A percentile compares a stretch with the other conserved stretches of the same genome.
Conservation (phyloP, 768 basidiomycete genomes). For the Agaricus blazei region DNA sequence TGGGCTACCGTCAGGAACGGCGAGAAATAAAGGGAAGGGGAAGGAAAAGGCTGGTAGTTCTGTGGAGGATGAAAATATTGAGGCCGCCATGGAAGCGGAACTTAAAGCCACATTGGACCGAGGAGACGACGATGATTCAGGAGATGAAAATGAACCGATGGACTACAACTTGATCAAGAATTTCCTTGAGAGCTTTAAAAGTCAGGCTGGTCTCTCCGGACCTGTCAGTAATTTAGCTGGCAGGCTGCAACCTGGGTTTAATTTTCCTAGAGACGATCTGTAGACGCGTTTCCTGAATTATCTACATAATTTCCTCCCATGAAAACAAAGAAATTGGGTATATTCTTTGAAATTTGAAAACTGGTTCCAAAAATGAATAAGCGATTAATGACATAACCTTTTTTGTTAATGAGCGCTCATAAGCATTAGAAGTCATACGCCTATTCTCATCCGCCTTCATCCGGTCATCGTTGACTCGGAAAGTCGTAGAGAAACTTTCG, state of each 20-base stretch:
- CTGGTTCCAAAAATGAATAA: neutral
- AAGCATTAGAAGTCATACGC: neutral
- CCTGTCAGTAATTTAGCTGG: constrained; percentile 91
- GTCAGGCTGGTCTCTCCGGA: constrained; percentile 83
- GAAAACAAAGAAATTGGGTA: no score
- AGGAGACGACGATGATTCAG: constrained; percentile 47
- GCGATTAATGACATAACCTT: constrained; percentile 7
- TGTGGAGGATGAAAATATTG: constrained; percentile 46
- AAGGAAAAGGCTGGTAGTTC: constrained; percentile 38
- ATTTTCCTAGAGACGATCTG: constrained; percentile 64
- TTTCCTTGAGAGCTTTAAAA: constrained; percentile 94
- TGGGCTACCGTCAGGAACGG: neutral
- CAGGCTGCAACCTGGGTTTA: constrained; percentile 71
- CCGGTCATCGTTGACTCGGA: no score
- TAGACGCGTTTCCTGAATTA: constrained; percentile 13
- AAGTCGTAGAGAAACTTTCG: neutral
- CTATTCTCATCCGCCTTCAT: no score
- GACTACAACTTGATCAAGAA: constrained; percentile 96
- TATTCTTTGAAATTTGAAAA: no score
- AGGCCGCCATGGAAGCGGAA: constrained; percentile 88
- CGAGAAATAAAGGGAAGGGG: constrained; percentile 25
- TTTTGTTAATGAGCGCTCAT: neutral
- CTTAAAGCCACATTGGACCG: constrained; percentile 57
- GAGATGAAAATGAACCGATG: constrained; percentile 43
- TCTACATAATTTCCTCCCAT: no score